Conservation (phyloP, 2,329 filamentous ascomycete genomes). For the Diaporthe australafricana region DNA sequence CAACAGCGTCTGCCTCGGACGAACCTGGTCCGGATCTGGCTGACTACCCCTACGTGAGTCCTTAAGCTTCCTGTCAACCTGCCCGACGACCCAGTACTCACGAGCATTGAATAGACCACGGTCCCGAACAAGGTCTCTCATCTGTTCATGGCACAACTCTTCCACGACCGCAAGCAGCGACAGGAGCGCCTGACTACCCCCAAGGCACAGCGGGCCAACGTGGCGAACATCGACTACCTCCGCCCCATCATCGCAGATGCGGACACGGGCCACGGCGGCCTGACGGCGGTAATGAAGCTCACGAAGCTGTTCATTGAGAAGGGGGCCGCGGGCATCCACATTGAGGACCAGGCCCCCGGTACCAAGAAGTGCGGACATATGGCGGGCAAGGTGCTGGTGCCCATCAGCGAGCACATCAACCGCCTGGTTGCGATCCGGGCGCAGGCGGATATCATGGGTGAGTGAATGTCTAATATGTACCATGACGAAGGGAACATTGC, state of each 20-base stretch:
- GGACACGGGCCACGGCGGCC: conserved; percentile 94
- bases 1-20: conserved; percentile 92
- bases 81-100: conserved; percentile 53
- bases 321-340: conserved; percentile 96
- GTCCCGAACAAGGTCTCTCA: conserved; percentile 98
- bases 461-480: too few species aligned
- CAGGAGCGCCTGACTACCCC: conserved; percentile 88
- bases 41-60: conserved; percentile 89
- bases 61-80: neutral
- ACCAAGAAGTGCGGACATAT: conserved; percentile 99
- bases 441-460: conserved; percentile 98
- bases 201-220: conserved; percentile 76
- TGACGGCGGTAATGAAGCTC: conserved; percentile 99
- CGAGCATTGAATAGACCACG: conserved; percentile 77
- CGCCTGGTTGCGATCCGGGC: conserved; percentile 95
- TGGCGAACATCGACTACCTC: conserved; percentile 91
- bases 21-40: conserved; percentile 98
- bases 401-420: conserved; percentile 98
- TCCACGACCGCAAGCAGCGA: conserved; percentile 99
- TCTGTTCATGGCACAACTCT: conserved; percentile 97
- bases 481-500: neutral
- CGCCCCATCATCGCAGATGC: conserved; percentile 97
- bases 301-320: conserved; percentile 98
- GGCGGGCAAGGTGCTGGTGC: conserved; percentile 97
- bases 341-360: conserved; percentile 97